Percentiles rank a stretch among this genome's conserved stretches.
phyloP scores from a whole-genome alignment of 73 alveolate genomes.

The Symbiodinium natans region DNA sequence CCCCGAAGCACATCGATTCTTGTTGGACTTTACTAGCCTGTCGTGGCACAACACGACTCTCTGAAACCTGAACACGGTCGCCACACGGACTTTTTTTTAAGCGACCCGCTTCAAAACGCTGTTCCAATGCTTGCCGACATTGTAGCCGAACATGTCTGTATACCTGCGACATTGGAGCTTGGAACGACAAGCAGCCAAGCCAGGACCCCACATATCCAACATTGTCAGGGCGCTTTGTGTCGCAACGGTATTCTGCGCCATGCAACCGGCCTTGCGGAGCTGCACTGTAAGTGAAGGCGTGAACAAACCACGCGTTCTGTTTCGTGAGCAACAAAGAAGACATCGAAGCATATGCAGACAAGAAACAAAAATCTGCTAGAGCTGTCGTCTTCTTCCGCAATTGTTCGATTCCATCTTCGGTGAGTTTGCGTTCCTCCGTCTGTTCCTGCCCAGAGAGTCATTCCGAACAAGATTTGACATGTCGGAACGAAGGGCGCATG shows the following conservation, averaged over 20 bases:
- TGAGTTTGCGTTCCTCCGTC: not conserved
- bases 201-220: not conserved
- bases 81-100: not conserved
- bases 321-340: no score
- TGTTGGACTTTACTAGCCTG: no score
- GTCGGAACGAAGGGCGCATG: no score
- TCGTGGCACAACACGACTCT: no score
- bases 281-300: no score
- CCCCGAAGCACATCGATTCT: no score
- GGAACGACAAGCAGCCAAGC: not conserved
- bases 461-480: no score
- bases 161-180: slow-evolving; percentile 3
- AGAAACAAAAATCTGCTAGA: not conserved
- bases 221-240: slow-evolving; percentile 45
- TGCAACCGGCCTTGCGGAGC: not conserved
- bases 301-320: not conserved
- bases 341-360: not conserved
- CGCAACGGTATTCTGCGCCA: slow-evolving; percentile 52
- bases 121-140: slow-evolving; percentile 88
- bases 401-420: slow-evolving; percentile 29
- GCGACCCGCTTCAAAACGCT: slow-evolving; percentile 69
- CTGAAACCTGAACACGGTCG: no score
- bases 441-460: not conserved
- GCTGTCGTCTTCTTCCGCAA: slow-evolving; percentile 1
- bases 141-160: slow-evolving; percentile 71